phyloP scores from a whole-genome alignment of 2,329 filamentous ascomycete genomes.

The Achaetomium macrosporum region DNA sequence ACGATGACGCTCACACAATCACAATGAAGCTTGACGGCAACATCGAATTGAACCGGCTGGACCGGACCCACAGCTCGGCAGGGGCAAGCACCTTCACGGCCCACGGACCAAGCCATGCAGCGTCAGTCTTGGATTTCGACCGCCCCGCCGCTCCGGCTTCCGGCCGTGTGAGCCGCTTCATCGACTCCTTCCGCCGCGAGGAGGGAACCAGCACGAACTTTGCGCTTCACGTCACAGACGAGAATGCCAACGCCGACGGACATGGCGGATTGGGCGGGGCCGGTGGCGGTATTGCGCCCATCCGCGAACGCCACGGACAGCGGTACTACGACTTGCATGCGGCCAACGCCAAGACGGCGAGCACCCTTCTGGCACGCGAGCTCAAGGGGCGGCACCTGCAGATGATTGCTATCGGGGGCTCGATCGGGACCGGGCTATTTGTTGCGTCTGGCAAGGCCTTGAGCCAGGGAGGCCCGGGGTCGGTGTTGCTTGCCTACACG shows the following conservation, averaged over 20 bases:
- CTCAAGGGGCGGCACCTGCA: conserved; percentile 77
- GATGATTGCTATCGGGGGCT: conserved; percentile 67
- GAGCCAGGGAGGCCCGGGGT: conserved; percentile 68
- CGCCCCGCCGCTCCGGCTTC: background rate
- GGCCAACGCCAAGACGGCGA: conserved; percentile 22
- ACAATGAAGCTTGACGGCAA: conserved; percentile 17
- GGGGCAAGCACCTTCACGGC: conserved; percentile 19
- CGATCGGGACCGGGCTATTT: conserved; percentile 86
- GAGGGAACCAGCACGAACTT: conserved; percentile 10
- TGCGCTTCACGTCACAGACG: conserved; percentile 1
- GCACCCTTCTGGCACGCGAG: conserved; percentile 24
- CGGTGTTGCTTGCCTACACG: conserved; percentile 66
- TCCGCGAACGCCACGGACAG: conserved; percentile 15
- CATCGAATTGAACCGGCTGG: conserved; percentile 24
- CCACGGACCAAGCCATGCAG: conserved; percentile 2
- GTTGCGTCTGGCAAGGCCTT: conserved; percentile 75
- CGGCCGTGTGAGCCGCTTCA: conserved; percentile 13
- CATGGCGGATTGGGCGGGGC: background rate
- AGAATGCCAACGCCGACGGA: conserved; percentile 5
- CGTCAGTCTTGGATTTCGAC: background rate
- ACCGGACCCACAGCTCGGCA: conserved; percentile 15
- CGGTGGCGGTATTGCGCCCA: conserved; percentile 1
- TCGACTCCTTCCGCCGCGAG: conserved; percentile 26
- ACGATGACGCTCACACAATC: conserved; percentile 13
- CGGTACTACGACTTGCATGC: conserved; percentile 25